Evolutionary conservation across 805 yeast genomes (phyloP), one percentile per base, ranked within the genome.

Genomic region (Candida awuae): DNA sequence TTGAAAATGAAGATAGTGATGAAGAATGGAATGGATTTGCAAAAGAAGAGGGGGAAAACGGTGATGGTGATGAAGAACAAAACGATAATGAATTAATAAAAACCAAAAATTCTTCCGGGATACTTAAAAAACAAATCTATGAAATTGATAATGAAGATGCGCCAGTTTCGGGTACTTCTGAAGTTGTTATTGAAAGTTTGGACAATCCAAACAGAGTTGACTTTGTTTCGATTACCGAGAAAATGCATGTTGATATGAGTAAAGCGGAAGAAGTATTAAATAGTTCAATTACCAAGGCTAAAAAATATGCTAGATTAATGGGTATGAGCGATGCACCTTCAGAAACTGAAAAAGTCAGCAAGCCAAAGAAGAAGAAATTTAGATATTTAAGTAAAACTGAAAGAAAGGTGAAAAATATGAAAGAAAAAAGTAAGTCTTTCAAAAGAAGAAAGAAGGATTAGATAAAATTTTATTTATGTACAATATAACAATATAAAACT

Each of bases 371-470:
- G 71, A 80, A 77, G 70, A 88, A 88, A 70, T 87, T 87, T 55
- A 76, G 96, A 62, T 90, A 88, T 52, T 69, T 88, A 58, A 75
- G 92, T 35, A 85, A 86, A 59, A 63, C 68, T 20, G 96, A 87
- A 62, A 74, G 97, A 61, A 77, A 65, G 51, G 61, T 59, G 16
- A 75, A 76, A 43, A 71, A 49, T 22, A 31, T 50, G 22, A 74
- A 64, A 59, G 72, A 63, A 63, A 72, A 59, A 64, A 46, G 46
- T 8, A 41, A 62, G 23, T 45, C 60, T 14, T 28, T 29, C 15
- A 54, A 52, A 18, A 50, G 41, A 25, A 49, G 45, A 34, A 45
- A 58, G 35, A 50, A 57, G 38, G 62, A 61, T 32, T 9, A 16
- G 15, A 9, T 23, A 23, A 16, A 12, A 25, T 26, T 19, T 19